A percentile compares a stretch with the other conserved stretches of the same genome.
phyloP scores from a whole-genome alignment of 2,329 filamentous ascomycete species.

The Magnaporthales sp. region DNA sequence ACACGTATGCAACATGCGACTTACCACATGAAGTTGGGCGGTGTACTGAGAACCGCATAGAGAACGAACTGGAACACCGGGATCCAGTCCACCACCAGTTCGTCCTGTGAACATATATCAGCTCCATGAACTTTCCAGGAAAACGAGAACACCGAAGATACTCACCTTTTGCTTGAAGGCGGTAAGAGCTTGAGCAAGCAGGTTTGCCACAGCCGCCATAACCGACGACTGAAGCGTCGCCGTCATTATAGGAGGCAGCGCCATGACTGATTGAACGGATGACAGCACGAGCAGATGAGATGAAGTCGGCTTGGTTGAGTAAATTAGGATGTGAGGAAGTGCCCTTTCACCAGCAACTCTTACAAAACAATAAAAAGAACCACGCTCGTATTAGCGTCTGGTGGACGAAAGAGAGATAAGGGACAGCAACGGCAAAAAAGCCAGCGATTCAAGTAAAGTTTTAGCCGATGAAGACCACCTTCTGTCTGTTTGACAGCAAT shows the following conservation, averaged over 20 bases:
- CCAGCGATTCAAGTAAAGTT: neutral
- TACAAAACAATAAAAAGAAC: neutral
- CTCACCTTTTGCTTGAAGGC: slow-evolving; percentile 52
- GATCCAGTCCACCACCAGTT: slow-evolving; percentile 54
- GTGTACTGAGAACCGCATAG: slow-evolving; percentile 64
- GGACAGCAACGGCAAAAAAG: neutral
- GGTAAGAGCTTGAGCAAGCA: slow-evolving; percentile 63
- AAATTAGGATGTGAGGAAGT: neutral
- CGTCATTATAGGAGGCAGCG: slow-evolving; percentile 21
- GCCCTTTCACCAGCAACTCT: neutral
- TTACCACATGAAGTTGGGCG: slow-evolving; percentile 77
- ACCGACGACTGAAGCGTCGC: slow-evolving; percentile 58
- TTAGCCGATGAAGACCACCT: neutral
- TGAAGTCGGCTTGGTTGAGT: neutral
- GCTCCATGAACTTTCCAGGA: neutral
- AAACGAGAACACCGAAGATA: slow-evolving; percentile 2
- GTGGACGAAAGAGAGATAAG: neutral
- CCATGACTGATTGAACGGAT: neutral
- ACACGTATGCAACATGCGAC: slow-evolving; percentile 12
- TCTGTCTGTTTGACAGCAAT: neutral
- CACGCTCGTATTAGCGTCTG: neutral
- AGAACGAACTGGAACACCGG: slow-evolving; percentile 70
- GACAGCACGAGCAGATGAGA: neutral
- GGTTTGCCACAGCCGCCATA: slow-evolving; percentile 59
- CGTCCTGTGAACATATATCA: slow-evolving; percentile 29